phyloP scores from a whole-genome alignment of 768 basidiomycete genomes.

The Dioszegia aurantiaca region DNA sequence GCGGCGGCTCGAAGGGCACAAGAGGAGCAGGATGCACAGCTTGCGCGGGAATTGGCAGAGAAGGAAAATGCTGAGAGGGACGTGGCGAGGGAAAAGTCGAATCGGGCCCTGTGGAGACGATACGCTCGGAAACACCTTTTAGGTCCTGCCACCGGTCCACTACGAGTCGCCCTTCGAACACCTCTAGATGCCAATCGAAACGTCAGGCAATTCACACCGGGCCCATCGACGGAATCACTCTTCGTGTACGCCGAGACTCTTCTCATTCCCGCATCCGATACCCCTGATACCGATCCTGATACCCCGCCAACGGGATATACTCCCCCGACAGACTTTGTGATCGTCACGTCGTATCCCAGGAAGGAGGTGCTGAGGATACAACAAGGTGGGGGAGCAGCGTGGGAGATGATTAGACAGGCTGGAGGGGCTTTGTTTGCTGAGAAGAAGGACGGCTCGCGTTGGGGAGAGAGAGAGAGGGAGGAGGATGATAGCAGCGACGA shows the following conservation, averaged over 20 bases:
- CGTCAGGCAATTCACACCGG: conserved; percentile 31
- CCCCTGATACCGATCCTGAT: conserved; percentile 26
- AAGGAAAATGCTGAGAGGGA: conserved; percentile 23
- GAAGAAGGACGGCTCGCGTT: conserved; percentile 30
- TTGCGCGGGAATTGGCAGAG: not conserved
- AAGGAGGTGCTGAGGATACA: conserved; percentile 29
- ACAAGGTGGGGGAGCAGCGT: conserved; percentile 27
- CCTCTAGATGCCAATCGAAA: conserved; percentile 37
- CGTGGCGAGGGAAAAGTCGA: conserved; percentile 31
- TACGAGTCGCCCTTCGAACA: conserved; percentile 49
- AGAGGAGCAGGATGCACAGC: conserved; percentile 22
- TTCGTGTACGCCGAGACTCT: conserved; percentile 50
- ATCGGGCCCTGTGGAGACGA: conserved; percentile 57
- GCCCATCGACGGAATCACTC: conserved; percentile 24
- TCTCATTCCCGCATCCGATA: conserved; percentile 26
- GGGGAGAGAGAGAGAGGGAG: conserved; percentile 26
- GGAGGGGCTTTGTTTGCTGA: conserved; percentile 45
- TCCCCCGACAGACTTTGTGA: conserved; percentile 27
- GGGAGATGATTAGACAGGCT: conserved; percentile 38
- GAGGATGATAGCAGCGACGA: conserved; percentile 35
- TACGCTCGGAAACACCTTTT: conserved; percentile 61
- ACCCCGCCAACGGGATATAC: conserved; percentile 28
- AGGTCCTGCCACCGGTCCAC: conserved; percentile 27
- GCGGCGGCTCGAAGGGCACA: conserved; percentile 49
- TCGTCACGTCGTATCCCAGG: conserved; percentile 47